Conservation (phyloP, 2,329 filamentous ascomycete species). For the Penicillium digitatum region DNA sequence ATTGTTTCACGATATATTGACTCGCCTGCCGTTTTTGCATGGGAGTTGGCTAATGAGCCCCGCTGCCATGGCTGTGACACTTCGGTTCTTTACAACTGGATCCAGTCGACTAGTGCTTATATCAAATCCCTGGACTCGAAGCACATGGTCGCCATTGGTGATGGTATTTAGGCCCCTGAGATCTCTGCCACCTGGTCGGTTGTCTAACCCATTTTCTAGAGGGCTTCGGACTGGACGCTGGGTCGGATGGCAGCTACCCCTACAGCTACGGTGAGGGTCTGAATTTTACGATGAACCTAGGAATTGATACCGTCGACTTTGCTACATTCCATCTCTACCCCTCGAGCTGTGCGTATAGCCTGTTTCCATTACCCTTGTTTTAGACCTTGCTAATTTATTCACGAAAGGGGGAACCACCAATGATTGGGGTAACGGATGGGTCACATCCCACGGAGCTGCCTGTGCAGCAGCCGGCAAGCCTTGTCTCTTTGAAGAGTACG, state of each 20-base stretch:
- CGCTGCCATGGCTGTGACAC: slow-evolving; percentile 59
- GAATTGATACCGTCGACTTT: slow-evolving; percentile 54
- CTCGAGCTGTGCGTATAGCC: slow-evolving; percentile 37
- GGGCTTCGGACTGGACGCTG: slow-evolving; percentile 50
- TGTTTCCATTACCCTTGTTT: neutral
- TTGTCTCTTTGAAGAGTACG: slow-evolving; percentile 43
- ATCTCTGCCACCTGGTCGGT: neutral
- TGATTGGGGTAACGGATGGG: slow-evolving; percentile 48
- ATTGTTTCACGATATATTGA: slow-evolving; percentile 58
- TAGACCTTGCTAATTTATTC: neutral
- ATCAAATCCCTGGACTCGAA: slow-evolving; percentile 60
- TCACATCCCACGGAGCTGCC: slow-evolving; percentile 43
- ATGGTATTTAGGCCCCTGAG: slow-evolving; percentile 31
- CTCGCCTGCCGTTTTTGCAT: slow-evolving; percentile 60
- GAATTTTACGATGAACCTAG: slow-evolving; percentile 52
- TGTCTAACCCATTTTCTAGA: slow-evolving; percentile 37
- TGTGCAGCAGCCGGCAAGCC: slow-evolving; percentile 39
- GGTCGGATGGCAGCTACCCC: slow-evolving; percentile 52
- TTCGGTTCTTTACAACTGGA: slow-evolving; percentile 59
- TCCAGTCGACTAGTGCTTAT: slow-evolving; percentile 54
- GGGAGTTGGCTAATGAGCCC: slow-evolving; percentile 66
- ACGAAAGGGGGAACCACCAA: slow-evolving; percentile 34
- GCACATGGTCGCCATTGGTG: slow-evolving; percentile 62
- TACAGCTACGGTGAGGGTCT: slow-evolving; percentile 51
- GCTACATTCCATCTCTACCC: slow-evolving; percentile 55